Base-by-base conservation (phyloP, 225 moss, liverwort and hornwort species). In the Straminergon stramineum region DNA sequence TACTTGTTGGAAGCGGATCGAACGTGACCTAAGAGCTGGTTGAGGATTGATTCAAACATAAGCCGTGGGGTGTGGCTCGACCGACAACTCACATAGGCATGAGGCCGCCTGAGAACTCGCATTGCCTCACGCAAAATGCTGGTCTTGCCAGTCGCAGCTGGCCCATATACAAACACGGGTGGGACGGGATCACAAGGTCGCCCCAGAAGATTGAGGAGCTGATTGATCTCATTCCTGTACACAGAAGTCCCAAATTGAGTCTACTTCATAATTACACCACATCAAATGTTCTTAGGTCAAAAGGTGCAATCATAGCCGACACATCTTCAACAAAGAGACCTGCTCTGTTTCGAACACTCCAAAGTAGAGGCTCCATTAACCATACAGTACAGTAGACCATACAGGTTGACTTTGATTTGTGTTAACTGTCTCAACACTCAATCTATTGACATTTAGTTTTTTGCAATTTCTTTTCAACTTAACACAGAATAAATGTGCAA, bases 101-200 rank as follows among this genome's bases (percentile, higher is more conserved):
- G 95, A 26, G 96, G 99, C 75, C 97, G 95, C 81, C 85, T 74
- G 51, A 99, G 90, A 30, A 94, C 85, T 87, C 92, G 90, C 74
- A 97, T 88, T 32, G 92, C 78, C 79, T 95, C 96, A 87, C 93
- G 93, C 77, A 99, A 83, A 87, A 97, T 86, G 91, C 95, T 96
- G 48, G 97, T 97, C 95, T 99, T 97, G 17, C 99, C 97, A 39
- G 99, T 97, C 60, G 96, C 97, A 80, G 95, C 89, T 79, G 96
- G 93, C 53, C 99, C 99, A 75, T 99, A 94, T 35, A 97, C 85
- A 73, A 99, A 95, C 35, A 99, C 48, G 31, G 99, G 96, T 26
- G 97, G 97, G n/a, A 94, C 82, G 17, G 90, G 79, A 92, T 99
- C 99, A 58, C 79, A 81, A 2, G 96, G 90, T 87, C 93, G 94